Evolutionary conservation across 176 grass and related monocot species (phyloP), one percentile per base, ranked within the genome.

Genomic region (Cymbopogon citratus): DNA sequence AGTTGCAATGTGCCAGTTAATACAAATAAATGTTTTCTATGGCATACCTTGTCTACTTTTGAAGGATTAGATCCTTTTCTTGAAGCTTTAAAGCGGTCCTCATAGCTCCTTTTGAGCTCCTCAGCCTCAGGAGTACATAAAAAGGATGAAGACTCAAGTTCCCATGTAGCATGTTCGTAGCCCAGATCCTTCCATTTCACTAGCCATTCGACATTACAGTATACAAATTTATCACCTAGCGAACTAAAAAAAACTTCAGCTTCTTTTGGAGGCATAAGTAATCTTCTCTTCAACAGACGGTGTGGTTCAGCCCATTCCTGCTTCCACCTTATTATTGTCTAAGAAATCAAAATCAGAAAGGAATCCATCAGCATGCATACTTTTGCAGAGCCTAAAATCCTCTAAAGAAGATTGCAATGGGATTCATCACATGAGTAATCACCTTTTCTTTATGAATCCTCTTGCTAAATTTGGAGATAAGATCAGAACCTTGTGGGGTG

Each of bases 111-210:
- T 73, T 92, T 94, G 46, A 97, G 89, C 26, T 76, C 38, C 65
- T 62, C 25, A 13, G 65, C 85, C 44, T 88, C 79, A 84, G 81
- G 51, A 39, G 87, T 92, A 69, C 83, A 88, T 68, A 97, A 87
- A 97, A 97, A 92, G 71, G 81, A 76, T 39, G 94, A 91, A 78
- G 65, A 82, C 56, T 92, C 94, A 23, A 94, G 76, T 79, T 97
- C 94, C 94, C 94, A 97, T 70, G 94, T 97, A 14, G 87, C 85
- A 45, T 94, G 69, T 67, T 97, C 94, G 33, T 97, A 94, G 9
- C 91, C 91, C 68, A 94, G 79, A 68, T 83, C 91, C 34, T 89
- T 91, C 94, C 94, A 97, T 87, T 97, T 97, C 41, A 97, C 94
- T 56, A 94, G 74, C 89, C 89, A 97, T 83, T 97, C 94, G 2